These are phyloP conservation scores for Huiozyma sinensis DNA, from an alignment of 805 yeast species.

Conservation along the genomic window DNA sequence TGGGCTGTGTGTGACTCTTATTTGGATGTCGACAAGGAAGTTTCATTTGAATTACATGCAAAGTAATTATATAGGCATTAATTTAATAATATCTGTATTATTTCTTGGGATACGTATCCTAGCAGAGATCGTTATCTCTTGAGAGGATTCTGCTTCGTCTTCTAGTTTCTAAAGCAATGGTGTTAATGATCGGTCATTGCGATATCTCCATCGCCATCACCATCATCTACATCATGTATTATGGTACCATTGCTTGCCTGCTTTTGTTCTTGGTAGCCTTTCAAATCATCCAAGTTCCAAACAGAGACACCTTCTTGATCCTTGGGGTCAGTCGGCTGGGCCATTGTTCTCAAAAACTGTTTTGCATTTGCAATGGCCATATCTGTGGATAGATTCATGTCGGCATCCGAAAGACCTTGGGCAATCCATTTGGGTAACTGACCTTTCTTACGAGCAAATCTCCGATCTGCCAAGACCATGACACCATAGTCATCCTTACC, in stretches of 20 bases:
- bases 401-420: conserved; percentile 86
- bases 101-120: neutral
- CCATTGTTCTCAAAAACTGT: conserved; percentile 82
- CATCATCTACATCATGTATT: conserved; percentile 1
- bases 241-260: neutral
- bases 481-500: conserved; percentile 98
- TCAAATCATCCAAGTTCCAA: conserved; percentile 70
- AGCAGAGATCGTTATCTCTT: neutral
- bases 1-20: conserved; percentile 92
- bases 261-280: conserved; percentile 36
- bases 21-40: conserved; percentile 86
- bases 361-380: conserved; percentile 95
- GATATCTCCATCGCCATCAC: conserved; percentile 22
- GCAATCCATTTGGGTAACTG: conserved; percentile 97
- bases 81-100: neutral
- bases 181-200: neutral
- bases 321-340: conserved; percentile 82
- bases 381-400: conserved; percentile 84
- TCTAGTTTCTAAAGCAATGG: neutral
- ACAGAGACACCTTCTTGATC: conserved; percentile 93
- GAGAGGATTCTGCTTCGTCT: neutral
- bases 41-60: conserved; percentile 41
- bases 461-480: conserved; percentile 93
- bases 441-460: conserved; percentile 74
- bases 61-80: conserved; percentile 9